Base-by-base conservation (phyloP, 2,329 filamentous ascomycete genomes). In the Phyllosticta paracitricarpa region DNA sequence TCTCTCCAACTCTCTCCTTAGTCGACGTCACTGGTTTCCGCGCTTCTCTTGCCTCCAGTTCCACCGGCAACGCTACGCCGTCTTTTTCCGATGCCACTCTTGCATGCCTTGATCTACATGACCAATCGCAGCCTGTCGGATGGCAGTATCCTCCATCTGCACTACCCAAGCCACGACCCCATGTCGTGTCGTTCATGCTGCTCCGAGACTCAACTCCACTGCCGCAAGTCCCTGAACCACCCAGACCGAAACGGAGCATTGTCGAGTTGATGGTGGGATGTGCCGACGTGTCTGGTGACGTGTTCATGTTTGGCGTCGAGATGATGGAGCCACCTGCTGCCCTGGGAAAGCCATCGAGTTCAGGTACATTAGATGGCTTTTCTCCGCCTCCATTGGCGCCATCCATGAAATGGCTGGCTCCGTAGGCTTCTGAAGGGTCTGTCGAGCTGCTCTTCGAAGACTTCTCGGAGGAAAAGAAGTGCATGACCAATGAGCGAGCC, bases 311-410 rank as follows among this genome's bases (percentile, higher is more conserved):
- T 14, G 30, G 53, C 19, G 30, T 24, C 19, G 58, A 54, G 10
- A 51, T 48, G 26, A 61, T 61, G 40, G 53, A 25, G 14, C 58
- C 58, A 10, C 58, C 58, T 10, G 54, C 14, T 2, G 58, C 58
- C 22, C 48, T 53, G 48, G 58, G 58, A 26, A 52, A 61, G 26
- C 58, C 58, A 19, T 61, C 58, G 2, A 61, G 58, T 19, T 61
- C 58, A 3, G 58, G 51, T 26, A 61, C 26, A 25, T 25, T 35
- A 7, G 53, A 51, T 2, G 17, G 17, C 12, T 61, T 61, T 35
- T 56, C 58, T 14, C 48, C 4, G 2, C 19, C 40, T 4, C 17
- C 35, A 1, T 24, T 8, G 24, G 40, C 24, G 5, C 14, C 40
- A 2, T 14, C 14, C 14, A 6, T n/a, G 40, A n/a, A 48, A 6